Conservation (phyloP, 352 stramenopile species). For the Phytophthora pseudosyringae region DNA sequence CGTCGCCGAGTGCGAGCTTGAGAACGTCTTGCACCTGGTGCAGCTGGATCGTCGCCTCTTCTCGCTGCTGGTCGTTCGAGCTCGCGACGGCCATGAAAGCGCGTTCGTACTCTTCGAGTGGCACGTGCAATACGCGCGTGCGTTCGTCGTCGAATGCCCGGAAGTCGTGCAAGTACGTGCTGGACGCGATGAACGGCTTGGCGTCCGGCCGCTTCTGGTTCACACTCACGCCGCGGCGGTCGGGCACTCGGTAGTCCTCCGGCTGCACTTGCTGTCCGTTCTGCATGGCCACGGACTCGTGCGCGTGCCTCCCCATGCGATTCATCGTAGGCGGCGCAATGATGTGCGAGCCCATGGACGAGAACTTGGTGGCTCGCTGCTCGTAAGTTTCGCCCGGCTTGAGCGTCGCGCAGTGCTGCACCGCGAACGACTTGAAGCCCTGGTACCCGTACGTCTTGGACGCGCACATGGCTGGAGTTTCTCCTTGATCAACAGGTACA, state of each 20-base stretch:
- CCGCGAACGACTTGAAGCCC: conserved; percentile 76
- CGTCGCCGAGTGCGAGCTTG: conserved; percentile 45
- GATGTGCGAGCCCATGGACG: conserved; percentile 74
- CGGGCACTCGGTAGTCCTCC: conserved; percentile 66
- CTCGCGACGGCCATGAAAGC: conserved; percentile 52
- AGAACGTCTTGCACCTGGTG: conserved; percentile 56
- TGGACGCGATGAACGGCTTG: conserved; percentile 71
- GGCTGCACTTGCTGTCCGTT: conserved; percentile 52
- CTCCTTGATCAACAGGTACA: neutral
- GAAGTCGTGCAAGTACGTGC: conserved; percentile 74
- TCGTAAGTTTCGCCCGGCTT: conserved; percentile 79
- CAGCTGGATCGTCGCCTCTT: conserved; percentile 48
- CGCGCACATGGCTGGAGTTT: conserved; percentile 37
- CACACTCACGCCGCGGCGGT: conserved; percentile 61
- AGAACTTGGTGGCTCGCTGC: conserved; percentile 78
- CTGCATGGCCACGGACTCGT: conserved; percentile 61
- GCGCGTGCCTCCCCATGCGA: conserved; percentile 54
- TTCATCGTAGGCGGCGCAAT: conserved; percentile 65
- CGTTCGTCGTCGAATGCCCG: conserved; percentile 55
- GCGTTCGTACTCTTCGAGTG: conserved; percentile 46
- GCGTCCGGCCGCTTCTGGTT: conserved; percentile 40
- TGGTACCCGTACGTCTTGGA: conserved; percentile 76
- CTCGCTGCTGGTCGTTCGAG: conserved; percentile 42
- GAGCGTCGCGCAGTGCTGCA: conserved; percentile 72
- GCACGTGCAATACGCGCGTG: conserved; percentile 39